Conservation (phyloP, 1,284 basidiomycete genomes). For the Clitocybe nebularis region DNA sequence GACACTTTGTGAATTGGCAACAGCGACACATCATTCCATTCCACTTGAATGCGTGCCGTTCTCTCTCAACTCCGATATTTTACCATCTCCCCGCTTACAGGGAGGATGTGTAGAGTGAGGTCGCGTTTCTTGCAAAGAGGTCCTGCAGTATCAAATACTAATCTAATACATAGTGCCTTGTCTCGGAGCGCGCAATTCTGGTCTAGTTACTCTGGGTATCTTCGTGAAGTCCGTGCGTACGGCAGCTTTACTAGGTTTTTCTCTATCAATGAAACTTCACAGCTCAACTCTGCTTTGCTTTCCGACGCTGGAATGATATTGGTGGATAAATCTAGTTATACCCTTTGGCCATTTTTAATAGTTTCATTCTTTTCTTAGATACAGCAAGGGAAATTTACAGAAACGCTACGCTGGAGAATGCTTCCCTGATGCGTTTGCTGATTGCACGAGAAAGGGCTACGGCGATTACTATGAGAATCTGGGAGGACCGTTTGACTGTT, state of each 20-base stretch:
- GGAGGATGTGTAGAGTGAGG: constrained; percentile 57
- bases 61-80: constrained; percentile 16
- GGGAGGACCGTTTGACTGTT: constrained; percentile 21
- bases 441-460: constrained; percentile 38
- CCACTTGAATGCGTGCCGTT: constrained; percentile 64
- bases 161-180: constrained; percentile 56
- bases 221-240: constrained; percentile 67
- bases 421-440: constrained; percentile 45
- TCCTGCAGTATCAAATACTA: constrained; percentile 19
- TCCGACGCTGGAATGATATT: constrained; percentile 67
- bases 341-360: constrained; percentile 2
- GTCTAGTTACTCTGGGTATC: constrained; percentile 79
- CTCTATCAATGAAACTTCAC: constrained; percentile 14
- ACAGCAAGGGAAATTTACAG: constrained; percentile 62
- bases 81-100: constrained; percentile 20
- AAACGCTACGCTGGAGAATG: constrained; percentile 59
- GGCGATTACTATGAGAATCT: constrained; percentile 16
- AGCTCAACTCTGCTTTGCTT: constrained; percentile 74
- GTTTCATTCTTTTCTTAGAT: constrained; percentile 37
- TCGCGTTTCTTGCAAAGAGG: constrained; percentile 2
- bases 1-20: constrained; percentile 73
- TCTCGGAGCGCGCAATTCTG: constrained; percentile 75
- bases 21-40: constrained; percentile 58
- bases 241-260: constrained; percentile 1
- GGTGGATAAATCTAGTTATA: constrained; percentile 33